Conservation (phyloP, 352 stramenopile species). For the Pythium chondricola region DNA sequence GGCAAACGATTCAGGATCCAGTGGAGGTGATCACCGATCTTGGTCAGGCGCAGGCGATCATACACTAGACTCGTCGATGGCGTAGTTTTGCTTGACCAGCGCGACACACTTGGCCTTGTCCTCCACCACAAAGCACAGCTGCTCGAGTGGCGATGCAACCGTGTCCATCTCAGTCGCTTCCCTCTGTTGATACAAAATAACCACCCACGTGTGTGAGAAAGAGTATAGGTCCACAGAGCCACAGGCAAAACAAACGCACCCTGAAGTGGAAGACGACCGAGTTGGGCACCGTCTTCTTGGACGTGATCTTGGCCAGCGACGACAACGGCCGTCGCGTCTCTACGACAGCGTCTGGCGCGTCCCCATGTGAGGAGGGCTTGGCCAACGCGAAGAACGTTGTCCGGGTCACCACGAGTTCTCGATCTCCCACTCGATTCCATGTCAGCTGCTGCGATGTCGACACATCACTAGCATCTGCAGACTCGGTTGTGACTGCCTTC, state of each 20-base stretch:
- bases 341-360: slow-evolving; percentile 34
- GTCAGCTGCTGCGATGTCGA: slow-evolving; percentile 14
- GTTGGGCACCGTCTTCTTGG: slow-evolving; percentile 48
- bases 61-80: slow-evolving; percentile 11
- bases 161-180: slow-evolving; percentile 16
- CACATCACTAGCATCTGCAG: slow-evolving; percentile 1
- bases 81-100: slow-evolving; percentile 30
- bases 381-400: slow-evolving; percentile 32
- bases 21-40: too few relatives aligned
- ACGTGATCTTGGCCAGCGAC: slow-evolving; percentile 48
- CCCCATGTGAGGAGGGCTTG: slow-evolving; percentile 16
- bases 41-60: too few relatives aligned
- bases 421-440: slow-evolving; percentile 38
- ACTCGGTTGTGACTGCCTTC: slow-evolving; percentile 9
- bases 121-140: slow-evolving; percentile 29
- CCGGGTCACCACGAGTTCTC: slow-evolving; percentile 64
- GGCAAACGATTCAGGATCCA: slow-evolving; percentile 10
- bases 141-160: slow-evolving; percentile 12
- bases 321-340: slow-evolving; percentile 53
- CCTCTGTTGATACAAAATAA: slow-evolving; percentile 7
- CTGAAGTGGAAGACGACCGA: slow-evolving; percentile 73
- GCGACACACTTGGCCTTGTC: slow-evolving; percentile 25
- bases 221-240: not conserved
- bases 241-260: slow-evolving; percentile 25
- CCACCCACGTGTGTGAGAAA: not conserved